A percentile compares a stretch with the other conserved stretches of the same genome.
Conservation (phyloP, 1,284 basidiomycete species). For the Rhodofomes roseus region DNA sequence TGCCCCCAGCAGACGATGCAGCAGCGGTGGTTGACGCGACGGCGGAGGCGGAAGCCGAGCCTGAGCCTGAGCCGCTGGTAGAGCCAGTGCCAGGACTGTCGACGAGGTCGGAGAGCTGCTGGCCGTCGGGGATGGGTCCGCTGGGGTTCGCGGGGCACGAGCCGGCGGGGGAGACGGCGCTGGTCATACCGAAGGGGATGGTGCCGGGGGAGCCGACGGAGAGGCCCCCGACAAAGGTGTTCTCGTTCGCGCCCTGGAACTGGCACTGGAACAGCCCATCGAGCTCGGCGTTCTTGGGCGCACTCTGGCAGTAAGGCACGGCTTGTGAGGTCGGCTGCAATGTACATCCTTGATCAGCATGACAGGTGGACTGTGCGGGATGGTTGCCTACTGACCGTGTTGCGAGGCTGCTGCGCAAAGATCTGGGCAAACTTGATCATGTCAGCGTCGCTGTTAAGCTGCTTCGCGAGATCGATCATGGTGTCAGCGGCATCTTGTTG, state of each 20-base stretch:
- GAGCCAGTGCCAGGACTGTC: slow-evolving; percentile 36
- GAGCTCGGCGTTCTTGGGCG: slow-evolving; percentile 38
- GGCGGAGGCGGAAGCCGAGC: slow-evolving; percentile 11
- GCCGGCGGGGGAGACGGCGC: slow-evolving; percentile 32
- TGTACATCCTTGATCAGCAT: neutral
- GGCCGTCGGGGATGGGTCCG: slow-evolving; percentile 45
- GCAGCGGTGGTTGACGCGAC: slow-evolving; percentile 13
- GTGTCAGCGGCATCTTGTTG: slow-evolving; percentile 60
- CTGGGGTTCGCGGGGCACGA: slow-evolving; percentile 37
- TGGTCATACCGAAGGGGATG: slow-evolving; percentile 33
- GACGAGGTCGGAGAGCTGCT: slow-evolving; percentile 43
- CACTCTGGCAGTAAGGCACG: slow-evolving; percentile 38
- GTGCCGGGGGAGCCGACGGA: slow-evolving; percentile 30
- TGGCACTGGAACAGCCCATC: slow-evolving; percentile 42
- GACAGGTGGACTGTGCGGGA: neutral
- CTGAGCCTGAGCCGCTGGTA: neutral
- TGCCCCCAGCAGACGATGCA: neutral
- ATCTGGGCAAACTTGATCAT: slow-evolving; percentile 60
- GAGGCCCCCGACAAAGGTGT: slow-evolving; percentile 30
- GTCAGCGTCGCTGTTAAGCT: slow-evolving; percentile 46
- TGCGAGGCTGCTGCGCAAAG: slow-evolving; percentile 59
- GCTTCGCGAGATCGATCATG: slow-evolving; percentile 59
- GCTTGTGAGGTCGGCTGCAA: slow-evolving; percentile 31
- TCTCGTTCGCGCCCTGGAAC: slow-evolving; percentile 32
- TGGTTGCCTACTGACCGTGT: slow-evolving; percentile 29